Base-by-base conservation (phyloP, 2,329 filamentous ascomycete genomes). In the Madurella mycetomatis region DNA sequence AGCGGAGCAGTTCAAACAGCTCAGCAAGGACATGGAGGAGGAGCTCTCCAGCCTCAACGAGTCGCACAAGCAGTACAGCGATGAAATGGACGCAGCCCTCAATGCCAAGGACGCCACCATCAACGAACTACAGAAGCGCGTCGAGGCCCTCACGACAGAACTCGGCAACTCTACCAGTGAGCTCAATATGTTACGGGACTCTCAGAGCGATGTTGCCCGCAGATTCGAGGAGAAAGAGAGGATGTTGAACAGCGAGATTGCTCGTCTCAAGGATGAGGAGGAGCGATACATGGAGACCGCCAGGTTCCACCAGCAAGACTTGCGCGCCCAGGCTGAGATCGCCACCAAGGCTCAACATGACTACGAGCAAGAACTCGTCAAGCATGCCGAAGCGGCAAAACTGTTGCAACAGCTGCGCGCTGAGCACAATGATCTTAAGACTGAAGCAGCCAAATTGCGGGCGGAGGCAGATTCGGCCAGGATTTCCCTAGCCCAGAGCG, bases 381-480 rank as follows among this genome's bases (percentile, higher is more conserved):
- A 94, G 74, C 94, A 99, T 71, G 92, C 92, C 1, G 90, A 96
- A 61, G 94, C 92, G n/a, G 90, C 92, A 12, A 92, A 91, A 71
- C 82, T 84, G 37, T 78, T 96, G 13, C 90, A 95, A 62, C 79
- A 79, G 50, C 77, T 96, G 47, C 88, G 94, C 49, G 77, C 79
- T 4, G 90, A 97, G 60, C 82, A 88, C 70, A 94, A 95, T 65
- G 78, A 89, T 62, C 73, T 97, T 57, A 92, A 90, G 72, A 87
- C 88, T 1, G 83, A 95, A 56, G 79, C 90, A 2, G 85, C 88
- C 13, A 82, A 86, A 19, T 78, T 88, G 65, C 87, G 83, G 66
- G 84, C 88, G 0, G 89, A 96, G 67, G 88, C 90, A 0, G 91
- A 97, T 64, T 91, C 90, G 5, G 88, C 90, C 45, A 92, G 88